Base-by-base conservation (phyloP, 1,284 basidiomycete species). In the Apiotrichum mycotoxinovorans region DNA sequence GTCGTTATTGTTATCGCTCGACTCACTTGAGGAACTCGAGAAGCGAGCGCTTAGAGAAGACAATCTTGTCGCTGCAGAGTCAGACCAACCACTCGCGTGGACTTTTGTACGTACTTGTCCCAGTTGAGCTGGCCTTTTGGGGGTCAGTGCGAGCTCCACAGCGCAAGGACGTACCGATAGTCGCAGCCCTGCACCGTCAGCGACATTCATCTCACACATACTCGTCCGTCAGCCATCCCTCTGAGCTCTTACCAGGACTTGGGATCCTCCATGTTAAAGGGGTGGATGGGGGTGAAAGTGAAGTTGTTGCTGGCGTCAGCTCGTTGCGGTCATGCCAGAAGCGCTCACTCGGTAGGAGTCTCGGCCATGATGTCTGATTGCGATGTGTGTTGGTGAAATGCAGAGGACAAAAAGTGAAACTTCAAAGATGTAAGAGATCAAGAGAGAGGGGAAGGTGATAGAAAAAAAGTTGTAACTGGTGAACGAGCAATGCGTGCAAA, bases 1-100 rank as follows among this genome's bases (percentile, higher is more conserved):
- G 46, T 35, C 2, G 22, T 25, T 43, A 12, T n/a, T 10, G 25
- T 22, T 17, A 2, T 3, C 8, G 12, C 18, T 15, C 5, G 25
- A 50, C 71, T 22, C 40, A 72, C 76, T 77, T 78, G 57, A 78
- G 67, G 65, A 78, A 78, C 59, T 78, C 76, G 44, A 78, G 68
- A 35, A 78, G 62, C 51, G 74, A 76, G 58, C 76, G 66, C 62
- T 78, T 78, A 50, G 74, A 74, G 66, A 78, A 78, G 53, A 76
- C 72, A 44, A 76, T 76, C 69, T 76, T 76, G 65, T 76, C 73
- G 51, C 73, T 75, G 56, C 3, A 2, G 14, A 20, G 45, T 58
- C 35, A 65, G 59, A 15, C 22, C 22, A 25, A 20, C 7, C 23
- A 18, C 25, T n/a, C 22, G 23, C 35, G 1, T 18, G 9, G n/a